Conservation (phyloP, 116 monocot species). For the Cymodocea nodosa region DNA sequence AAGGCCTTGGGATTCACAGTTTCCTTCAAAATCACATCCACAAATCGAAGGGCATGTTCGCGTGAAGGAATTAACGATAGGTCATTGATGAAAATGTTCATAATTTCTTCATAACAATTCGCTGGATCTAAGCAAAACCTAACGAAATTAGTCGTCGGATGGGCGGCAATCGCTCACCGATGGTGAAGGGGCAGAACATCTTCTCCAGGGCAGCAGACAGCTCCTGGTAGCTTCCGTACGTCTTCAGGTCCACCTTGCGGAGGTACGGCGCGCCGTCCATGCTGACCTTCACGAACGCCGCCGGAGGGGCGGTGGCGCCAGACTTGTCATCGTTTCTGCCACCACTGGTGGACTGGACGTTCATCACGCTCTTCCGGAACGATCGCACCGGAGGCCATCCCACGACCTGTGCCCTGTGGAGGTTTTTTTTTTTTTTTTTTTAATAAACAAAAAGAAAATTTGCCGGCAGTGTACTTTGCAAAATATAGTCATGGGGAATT, state of each 20-base stretch:
- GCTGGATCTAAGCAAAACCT: too few species aligned
- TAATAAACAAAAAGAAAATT: too few species aligned
- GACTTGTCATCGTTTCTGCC: conserved; percentile 21
- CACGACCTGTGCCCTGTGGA: conserved; percentile 57
- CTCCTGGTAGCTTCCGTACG: conserved; percentile 63
- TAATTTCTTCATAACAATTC: too few species aligned
- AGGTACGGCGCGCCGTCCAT: conserved; percentile 93
- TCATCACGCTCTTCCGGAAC: conserved; percentile 63
- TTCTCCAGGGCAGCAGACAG: conserved; percentile 64
- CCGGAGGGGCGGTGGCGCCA: not conserved
- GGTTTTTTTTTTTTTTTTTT: too few species aligned
- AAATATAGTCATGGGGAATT: too few species aligned
- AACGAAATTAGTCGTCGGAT: too few species aligned
- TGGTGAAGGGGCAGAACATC: conserved; percentile 85
- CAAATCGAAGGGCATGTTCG: too few species aligned
- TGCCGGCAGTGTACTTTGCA: not conserved
- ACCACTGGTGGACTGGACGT: conserved; percentile 34
- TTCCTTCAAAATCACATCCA: not conserved
- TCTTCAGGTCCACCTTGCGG: conserved; percentile 85
- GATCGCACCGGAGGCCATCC: conserved; percentile 95
- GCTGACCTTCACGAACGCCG: conserved; percentile 75
- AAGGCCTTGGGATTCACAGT: conserved; percentile 16
- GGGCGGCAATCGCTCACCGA: conserved; percentile 8
- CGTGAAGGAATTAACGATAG: not conserved
- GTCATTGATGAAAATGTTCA: too few species aligned